A percentile compares a stretch with the other conserved stretches of the same genome.
Conservation (phyloP, 768 basidiomycete genomes). For the Hysterangium stoloniferum region DNA sequence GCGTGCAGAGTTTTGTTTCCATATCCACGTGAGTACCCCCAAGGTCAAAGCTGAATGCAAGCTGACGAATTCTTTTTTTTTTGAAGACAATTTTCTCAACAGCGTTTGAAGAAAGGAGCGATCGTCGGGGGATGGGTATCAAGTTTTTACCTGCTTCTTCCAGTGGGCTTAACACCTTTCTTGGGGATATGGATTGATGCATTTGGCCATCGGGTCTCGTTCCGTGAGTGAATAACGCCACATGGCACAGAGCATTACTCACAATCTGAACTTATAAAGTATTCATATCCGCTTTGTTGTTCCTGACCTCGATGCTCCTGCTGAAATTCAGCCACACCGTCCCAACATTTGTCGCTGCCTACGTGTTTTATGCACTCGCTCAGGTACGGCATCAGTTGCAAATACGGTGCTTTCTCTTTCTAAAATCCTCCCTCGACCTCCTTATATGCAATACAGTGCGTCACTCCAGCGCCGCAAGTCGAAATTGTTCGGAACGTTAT, state of each 20-base stretch:
- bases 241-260: no score
- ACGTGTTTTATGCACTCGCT: slow-evolving; percentile 35
- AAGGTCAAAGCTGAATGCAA: not conserved
- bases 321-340: slow-evolving; percentile 32
- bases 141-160: slow-evolving; percentile 35
- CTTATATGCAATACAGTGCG: slow-evolving; percentile 14
- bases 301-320: slow-evolving; percentile 35
- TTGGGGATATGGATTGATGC: slow-evolving; percentile 34
- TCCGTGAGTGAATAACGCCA: slow-evolving; percentile 27
- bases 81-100: slow-evolving; percentile 34
- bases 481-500: slow-evolving; percentile 35
- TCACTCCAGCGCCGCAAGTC: slow-evolving; percentile 31
- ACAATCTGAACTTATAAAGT: slow-evolving; percentile 19
- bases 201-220: slow-evolving; percentile 31
- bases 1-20: slow-evolving; percentile 36
- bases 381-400: slow-evolving; percentile 23
- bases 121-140: slow-evolving; percentile 39
- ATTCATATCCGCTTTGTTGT: slow-evolving; percentile 31
- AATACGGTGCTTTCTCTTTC: no score
- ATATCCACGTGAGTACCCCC: slow-evolving; percentile 33
- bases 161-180: slow-evolving; percentile 33
- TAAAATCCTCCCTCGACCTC: not conserved
- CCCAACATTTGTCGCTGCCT: slow-evolving; percentile 34
- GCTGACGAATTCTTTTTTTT: not conserved
- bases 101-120: slow-evolving; percentile 34